These are phyloP conservation scores for Aspergillus udagawae DNA, from an alignment of 2,329 filamentous ascomycete species.

Conservation along the genomic window DNA sequence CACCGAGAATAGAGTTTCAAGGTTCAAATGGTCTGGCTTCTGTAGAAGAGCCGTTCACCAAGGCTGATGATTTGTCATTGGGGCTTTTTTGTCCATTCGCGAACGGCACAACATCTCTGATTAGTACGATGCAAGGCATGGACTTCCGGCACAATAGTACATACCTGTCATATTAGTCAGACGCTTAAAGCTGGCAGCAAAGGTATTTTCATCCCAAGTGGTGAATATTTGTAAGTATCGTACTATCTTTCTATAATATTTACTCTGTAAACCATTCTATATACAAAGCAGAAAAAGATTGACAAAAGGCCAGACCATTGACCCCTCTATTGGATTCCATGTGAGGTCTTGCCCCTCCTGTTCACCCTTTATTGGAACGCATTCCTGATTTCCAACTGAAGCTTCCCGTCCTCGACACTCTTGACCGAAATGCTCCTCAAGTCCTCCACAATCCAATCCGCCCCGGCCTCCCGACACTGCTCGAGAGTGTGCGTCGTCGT, in stretches of 20 bases:
- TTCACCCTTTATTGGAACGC: conserved; percentile 39
- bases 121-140: background rate
- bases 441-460: conserved; percentile 83
- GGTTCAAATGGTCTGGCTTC: background rate
- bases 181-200: background rate
- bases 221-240: background rate
- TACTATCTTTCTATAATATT: too few species aligned
- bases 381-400: conserved; percentile 65
- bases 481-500: conserved; percentile 75
- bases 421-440: conserved; percentile 66
- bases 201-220: background rate
- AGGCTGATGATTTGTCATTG: background rate
- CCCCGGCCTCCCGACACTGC: conserved; percentile 69
- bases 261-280: conserved; percentile 1
- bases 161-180: conserved; percentile 4
- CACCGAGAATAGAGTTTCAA: background rate
- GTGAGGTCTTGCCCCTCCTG: background rate
- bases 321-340: background rate
- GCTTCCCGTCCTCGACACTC: conserved; percentile 53
- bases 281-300: conserved; percentile 1
- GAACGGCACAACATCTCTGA: background rate
- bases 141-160: background rate
- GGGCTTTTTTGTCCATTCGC: background rate
- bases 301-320: background rate
- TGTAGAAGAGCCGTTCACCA: background rate